Evolutionary conservation across 2,329 filamentous ascomycete genomes (phyloP).

Genomic region (Penicillium sp.): DNA sequence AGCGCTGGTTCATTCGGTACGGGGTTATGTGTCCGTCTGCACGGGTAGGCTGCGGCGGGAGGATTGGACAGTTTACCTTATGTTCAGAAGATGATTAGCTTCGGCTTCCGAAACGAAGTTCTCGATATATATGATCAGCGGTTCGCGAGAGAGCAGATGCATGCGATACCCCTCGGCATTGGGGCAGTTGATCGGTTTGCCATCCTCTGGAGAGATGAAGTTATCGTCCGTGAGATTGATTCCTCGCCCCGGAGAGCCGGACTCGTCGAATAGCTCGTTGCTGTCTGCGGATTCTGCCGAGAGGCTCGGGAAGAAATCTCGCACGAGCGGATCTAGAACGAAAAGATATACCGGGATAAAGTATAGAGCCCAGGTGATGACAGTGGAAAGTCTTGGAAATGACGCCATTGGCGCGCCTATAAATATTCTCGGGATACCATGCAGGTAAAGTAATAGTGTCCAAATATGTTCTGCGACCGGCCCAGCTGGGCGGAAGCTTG

Average conservation of each 20-base stretch:
- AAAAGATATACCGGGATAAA: conserved; percentile 40
- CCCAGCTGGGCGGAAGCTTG: neutral
- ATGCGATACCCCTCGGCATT: conserved; percentile 34
- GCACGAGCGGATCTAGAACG: conserved; percentile 34
- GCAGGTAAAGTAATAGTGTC: neutral
- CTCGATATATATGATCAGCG: conserved; percentile 60
- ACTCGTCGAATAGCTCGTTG: conserved; percentile 15
- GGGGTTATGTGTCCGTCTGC: neutral
- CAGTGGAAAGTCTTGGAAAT: conserved; percentile 30
- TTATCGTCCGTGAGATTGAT: conserved; percentile 32
- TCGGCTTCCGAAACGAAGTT: conserved; percentile 53
- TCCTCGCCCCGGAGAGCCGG: conserved; percentile 11
- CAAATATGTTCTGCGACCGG: neutral
- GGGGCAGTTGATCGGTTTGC: conserved; percentile 27
- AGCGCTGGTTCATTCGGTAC: neutral
- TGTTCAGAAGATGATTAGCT: conserved; percentile 50
- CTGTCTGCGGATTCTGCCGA: conserved; percentile 6
- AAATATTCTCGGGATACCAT: neutral
- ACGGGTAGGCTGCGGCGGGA: too few species aligned
- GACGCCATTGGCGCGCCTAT: conserved; percentile 22
- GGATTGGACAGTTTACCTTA: conserved; percentile 48
- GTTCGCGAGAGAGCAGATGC: conserved; percentile 54
- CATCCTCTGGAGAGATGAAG: conserved; percentile 39
- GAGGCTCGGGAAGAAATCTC: conserved; percentile 24
- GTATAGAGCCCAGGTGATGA: conserved; percentile 38